Percentiles rank a stretch among this genome's conserved stretches.
Evolutionary conservation across 1,139 yeast species (phyloP).

Genomic region (Geotrichum bryndzae): DNA sequence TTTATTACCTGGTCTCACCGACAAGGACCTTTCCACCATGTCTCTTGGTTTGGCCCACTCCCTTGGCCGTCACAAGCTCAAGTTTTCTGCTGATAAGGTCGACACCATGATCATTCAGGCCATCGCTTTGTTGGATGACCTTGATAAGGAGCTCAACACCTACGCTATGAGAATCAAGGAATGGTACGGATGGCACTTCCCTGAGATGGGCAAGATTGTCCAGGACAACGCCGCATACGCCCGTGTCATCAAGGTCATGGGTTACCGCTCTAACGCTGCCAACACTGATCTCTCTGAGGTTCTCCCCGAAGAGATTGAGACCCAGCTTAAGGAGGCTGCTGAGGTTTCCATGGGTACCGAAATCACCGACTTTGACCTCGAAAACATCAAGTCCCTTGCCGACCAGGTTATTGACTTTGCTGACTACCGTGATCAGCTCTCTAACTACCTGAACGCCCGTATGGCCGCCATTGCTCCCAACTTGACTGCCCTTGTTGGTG

Average conservation of each 20-base stretch:
- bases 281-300: constrained; percentile 87
- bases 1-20: constrained; percentile 87
- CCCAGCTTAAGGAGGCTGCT: constrained; percentile 67
- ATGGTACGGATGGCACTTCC: constrained; percentile 99
- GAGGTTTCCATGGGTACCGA: constrained; percentile 99
- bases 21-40: constrained; percentile 83
- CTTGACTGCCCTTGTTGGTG: constrained; percentile 93
- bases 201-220: constrained; percentile 93
- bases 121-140: constrained; percentile 90
- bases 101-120: constrained; percentile 99
- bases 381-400: constrained; percentile 84
- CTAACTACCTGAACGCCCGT: constrained; percentile 83
- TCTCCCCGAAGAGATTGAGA: constrained; percentile 65
- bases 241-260: constrained; percentile 88
- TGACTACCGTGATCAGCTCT: constrained; percentile 85
- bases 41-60: constrained; percentile 91
- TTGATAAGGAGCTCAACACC: constrained; percentile 95
- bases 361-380: constrained; percentile 87
- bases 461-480: constrained; percentile 99
- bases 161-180: constrained; percentile 98
- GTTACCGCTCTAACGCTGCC: constrained; percentile 82
- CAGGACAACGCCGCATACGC: constrained; percentile 67
- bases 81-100: constrained; percentile 95
- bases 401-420: constrained; percentile 89
- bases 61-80: constrained; percentile 93